A percentile compares a stretch with the other conserved stretches of the same genome.
Evolutionary conservation across 1,284 basidiomycete species (phyloP).

Genomic region (Marasmius oreades): DNA sequence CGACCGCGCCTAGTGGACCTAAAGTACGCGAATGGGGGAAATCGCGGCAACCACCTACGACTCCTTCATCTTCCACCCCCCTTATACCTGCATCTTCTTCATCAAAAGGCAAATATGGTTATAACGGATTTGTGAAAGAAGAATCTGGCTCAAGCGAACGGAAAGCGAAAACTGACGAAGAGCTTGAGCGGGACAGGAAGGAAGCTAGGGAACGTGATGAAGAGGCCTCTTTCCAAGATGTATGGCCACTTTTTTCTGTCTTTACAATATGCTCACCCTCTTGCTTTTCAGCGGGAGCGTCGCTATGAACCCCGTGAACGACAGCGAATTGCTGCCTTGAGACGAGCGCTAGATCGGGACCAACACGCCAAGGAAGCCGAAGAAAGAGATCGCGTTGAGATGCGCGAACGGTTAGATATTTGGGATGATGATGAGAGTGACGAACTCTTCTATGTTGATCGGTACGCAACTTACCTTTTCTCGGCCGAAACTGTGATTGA

Average conservation of each 20-base stretch:
- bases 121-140: slow-evolving; percentile 74
- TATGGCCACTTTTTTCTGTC: slow-evolving; percentile 38
- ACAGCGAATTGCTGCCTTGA: slow-evolving; percentile 67
- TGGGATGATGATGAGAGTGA: slow-evolving; percentile 93
- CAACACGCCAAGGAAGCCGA: slow-evolving; percentile 71
- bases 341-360: slow-evolving; percentile 71
- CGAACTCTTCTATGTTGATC: slow-evolving; percentile 82
- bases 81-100: slow-evolving; percentile 38
- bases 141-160: slow-evolving; percentile 37
- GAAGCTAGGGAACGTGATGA: slow-evolving; percentile 73
- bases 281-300: slow-evolving; percentile 62
- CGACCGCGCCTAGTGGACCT: slow-evolving; percentile 60
- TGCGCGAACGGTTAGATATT: slow-evolving; percentile 67
- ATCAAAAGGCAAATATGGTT: slow-evolving; percentile 70
- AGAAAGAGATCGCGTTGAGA: slow-evolving; percentile 67
- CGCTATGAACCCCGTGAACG: slow-evolving; percentile 81
- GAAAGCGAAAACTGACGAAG: slow-evolving; percentile 75
- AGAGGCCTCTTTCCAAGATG: slow-evolving; percentile 80
- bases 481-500: too few species aligned
- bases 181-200: slow-evolving; percentile 75
- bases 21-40: slow-evolving; percentile 77
- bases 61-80: slow-evolving; percentile 27
- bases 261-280: neutral
- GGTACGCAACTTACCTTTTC: too few species aligned
- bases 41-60: slow-evolving; percentile 40